Conservation (phyloP, 768 basidiomycete genomes). For the Xanthoconium purpureum region DNA sequence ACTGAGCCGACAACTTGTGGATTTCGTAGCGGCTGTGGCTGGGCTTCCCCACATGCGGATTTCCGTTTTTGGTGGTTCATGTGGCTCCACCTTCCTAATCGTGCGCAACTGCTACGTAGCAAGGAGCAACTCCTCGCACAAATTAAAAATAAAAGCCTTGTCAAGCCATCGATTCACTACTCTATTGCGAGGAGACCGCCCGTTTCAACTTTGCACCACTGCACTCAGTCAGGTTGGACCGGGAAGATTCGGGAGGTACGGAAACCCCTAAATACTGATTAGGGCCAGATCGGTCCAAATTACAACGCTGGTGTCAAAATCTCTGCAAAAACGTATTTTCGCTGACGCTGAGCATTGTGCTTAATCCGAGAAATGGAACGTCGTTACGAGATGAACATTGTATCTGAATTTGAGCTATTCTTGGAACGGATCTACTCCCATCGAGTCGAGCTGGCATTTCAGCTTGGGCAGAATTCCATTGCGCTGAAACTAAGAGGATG, state of each 20-base stretch:
- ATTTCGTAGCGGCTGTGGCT: slow-evolving; percentile 28
- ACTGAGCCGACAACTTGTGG: slow-evolving; percentile 17
- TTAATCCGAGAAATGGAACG: neutral
- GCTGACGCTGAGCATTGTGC: neutral
- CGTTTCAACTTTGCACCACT: neutral
- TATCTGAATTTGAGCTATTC: slow-evolving; percentile 20
- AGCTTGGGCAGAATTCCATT: neutral
- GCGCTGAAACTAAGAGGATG: neutral
- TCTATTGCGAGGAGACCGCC: too few species aligned
- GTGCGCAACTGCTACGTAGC: neutral
- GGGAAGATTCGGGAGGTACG: neutral
- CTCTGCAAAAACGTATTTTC: too few species aligned
- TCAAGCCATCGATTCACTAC: neutral
- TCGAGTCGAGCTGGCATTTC: slow-evolving; percentile 9
- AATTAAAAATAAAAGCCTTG: neutral
- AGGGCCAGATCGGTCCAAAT: neutral
- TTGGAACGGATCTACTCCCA: slow-evolving; percentile 17
- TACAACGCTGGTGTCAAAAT: neutral
- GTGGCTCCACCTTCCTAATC: slow-evolving; percentile 14
- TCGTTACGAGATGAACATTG: slow-evolving; percentile 9
- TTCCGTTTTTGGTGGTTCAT: slow-evolving; percentile 18
- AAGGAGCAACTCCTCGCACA: neutral
- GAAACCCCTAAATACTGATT: neutral
- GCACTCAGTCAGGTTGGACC: neutral
- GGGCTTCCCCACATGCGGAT: slow-evolving; percentile 24